Evolutionary conservation across 805 yeast species (phyloP).

Genomic region (Cyberlindnera saturnus): DNA sequence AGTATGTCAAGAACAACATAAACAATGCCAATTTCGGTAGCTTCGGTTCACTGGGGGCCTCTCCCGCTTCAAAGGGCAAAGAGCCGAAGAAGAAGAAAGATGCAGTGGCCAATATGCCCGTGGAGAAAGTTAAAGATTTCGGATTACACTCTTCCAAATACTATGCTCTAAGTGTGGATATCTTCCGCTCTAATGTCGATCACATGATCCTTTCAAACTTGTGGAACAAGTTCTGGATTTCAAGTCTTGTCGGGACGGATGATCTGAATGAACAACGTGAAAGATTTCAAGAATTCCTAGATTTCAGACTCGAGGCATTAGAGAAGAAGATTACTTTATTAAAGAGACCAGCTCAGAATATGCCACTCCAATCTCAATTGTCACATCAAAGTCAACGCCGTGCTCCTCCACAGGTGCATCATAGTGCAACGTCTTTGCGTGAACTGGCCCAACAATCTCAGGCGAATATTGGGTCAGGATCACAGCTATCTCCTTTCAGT

Average conservation of each 20-base stretch:
- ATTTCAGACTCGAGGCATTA: conserved; percentile 1
- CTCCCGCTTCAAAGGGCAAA: not conserved
- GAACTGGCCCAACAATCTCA: conserved; percentile 1
- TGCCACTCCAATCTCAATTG: not conserved
- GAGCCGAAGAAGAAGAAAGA: conserved; percentile 1
- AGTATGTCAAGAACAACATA: conserved; percentile 11
- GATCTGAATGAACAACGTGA: conserved; percentile 6
- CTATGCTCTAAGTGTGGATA: conserved; percentile 57
- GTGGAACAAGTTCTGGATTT: conserved; percentile 42
- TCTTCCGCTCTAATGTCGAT: conserved; percentile 52
- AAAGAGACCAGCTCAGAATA: not conserved
- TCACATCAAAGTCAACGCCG: not conserved
- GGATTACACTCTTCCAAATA: conserved; percentile 69
- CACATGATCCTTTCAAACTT: conserved; percentile 36
- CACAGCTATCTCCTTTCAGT: conserved; percentile 20
- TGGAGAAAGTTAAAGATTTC: conserved; percentile 51
- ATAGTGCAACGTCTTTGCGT: conserved; percentile 1
- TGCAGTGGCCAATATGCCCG: conserved; percentile 30
- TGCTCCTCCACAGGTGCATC: not conserved
- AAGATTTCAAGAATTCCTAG: not conserved
- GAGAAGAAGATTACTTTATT: not conserved
- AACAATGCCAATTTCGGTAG: not conserved
- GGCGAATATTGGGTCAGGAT: not conserved
- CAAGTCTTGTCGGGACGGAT: conserved; percentile 25
- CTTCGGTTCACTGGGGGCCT: conserved; percentile 8